Evolutionary conservation across 2,329 filamentous ascomycete genomes (phyloP), one percentile per base, ranked within the genome.

Genomic region (Beauveria australis): DNA sequence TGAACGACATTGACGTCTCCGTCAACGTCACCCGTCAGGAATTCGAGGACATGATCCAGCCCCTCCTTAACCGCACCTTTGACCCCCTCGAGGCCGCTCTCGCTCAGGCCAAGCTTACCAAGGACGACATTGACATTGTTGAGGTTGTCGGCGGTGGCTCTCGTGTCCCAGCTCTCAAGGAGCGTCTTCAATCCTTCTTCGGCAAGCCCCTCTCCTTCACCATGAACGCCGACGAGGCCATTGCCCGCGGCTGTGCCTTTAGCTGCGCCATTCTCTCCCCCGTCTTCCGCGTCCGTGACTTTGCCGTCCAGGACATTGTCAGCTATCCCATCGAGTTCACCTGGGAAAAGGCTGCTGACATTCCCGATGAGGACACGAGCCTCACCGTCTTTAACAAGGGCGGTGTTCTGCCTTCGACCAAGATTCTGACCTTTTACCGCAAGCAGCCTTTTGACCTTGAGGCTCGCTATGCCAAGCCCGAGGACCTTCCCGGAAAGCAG

Each of bases 381-480:
- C 81, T 99, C 68, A 96, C 91, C 41, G 94, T 99, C 71, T 99
- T 99, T 79, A 95, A 94, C 84, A 92, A 89, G 76, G 93, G 93
- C 75, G 97, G 97, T 72, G 87, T 96, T 65, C 88, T 99, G 82
- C 94, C 94, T 59, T 97, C 93, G 6, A 99, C 94, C 66, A 99
- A 99, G 84, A 97, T 99, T 67, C 86, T 99, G 59, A 99, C 94
- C 44, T 99, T 99, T 81, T 99, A 97, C 83, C 89, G 94, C 68
- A 97, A 97, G 81, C 91, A 97, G 78, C 84, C 92, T 52, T 99
- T 97, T 74, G 92, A 97, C 72, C 83, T 99, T 57, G 94, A 99
- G 80, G 94, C 94, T 63, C 88, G 89, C 69, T 99, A 99, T 73
- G 88, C 89, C 65, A 89, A 93, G 71, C 89, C 92, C 22, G 91